Evolutionary conservation across 192 early-diverging fungal species (phyloP).

Genomic region (Blastocladiella britannica): DNA sequence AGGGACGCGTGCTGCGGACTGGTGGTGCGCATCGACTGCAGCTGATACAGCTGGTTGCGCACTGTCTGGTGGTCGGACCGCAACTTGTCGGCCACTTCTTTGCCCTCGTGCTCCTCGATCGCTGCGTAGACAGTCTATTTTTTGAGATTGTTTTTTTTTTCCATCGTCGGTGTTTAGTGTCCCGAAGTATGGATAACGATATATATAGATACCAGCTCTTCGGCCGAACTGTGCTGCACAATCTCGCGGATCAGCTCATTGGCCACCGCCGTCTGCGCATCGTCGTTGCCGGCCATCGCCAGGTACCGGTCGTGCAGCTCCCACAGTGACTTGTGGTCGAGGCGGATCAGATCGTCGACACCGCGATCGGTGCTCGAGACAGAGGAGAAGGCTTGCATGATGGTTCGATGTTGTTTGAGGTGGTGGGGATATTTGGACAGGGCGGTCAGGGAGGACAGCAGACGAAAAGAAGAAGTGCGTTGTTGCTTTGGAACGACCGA

Average conservation of each 20-base stretch:
- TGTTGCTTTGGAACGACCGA: too few species aligned
- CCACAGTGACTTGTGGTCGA: background rate
- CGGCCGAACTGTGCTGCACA: slow-evolving; percentile 6
- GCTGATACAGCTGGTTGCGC: slow-evolving; percentile 6
- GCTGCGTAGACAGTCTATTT: slow-evolving; percentile 7
- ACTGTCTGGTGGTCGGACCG: slow-evolving; percentile 4
- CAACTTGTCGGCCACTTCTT: slow-evolving; percentile 4
- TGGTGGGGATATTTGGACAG: too few species aligned
- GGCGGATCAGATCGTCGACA: background rate
- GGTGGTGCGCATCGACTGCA: slow-evolving; percentile 1
- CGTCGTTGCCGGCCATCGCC: background rate
- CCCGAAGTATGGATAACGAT: too few species aligned
- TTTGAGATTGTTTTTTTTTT: too few species aligned
- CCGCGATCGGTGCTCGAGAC: too few species aligned
- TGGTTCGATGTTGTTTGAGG: too few species aligned
- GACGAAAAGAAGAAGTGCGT: too few species aligned
- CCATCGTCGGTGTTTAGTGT: too few species aligned
- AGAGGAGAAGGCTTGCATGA: too few species aligned
- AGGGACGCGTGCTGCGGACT: slow-evolving; percentile 3
- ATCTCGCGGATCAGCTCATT: slow-evolving; percentile 9
- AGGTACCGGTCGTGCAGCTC: background rate
- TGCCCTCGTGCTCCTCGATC: slow-evolving; percentile 3
- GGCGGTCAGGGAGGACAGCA: too few species aligned
- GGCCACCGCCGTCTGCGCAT: background rate
- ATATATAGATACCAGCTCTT: too few species aligned